Percentiles rank a stretch among this genome's conserved stretches.
phyloP scores from a whole-genome alignment of 164 flowering plant species.

The Nymphaea colorata region DNA sequence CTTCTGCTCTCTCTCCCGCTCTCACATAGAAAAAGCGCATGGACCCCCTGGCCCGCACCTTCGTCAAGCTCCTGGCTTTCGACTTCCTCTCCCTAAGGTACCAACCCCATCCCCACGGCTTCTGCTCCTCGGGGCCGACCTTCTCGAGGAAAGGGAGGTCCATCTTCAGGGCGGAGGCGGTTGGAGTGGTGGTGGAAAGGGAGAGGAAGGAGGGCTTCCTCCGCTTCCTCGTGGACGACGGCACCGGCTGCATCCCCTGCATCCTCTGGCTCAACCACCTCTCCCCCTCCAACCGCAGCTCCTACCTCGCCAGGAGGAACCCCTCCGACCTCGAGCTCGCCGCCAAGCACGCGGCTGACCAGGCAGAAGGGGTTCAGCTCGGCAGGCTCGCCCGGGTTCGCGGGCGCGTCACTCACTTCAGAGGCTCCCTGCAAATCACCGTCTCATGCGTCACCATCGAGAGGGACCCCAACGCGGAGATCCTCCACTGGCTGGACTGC shows the following conservation, averaged over 20 bases:
- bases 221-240: slow-evolving; percentile 65
- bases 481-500: slow-evolving; percentile 75
- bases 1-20: too few relatives aligned
- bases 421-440: slow-evolving; percentile 56
- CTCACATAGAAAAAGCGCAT: background rate
- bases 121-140: slow-evolving; percentile 10
- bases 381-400: slow-evolving; percentile 63
- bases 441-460: slow-evolving; percentile 52
- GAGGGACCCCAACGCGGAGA: slow-evolving; percentile 67
- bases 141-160: slow-evolving; percentile 21
- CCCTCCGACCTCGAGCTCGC: slow-evolving; percentile 41
- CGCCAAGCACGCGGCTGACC: slow-evolving; percentile 27
- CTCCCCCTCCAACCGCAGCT: slow-evolving; percentile 20
- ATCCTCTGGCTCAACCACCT: slow-evolving; percentile 79
- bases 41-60: slow-evolving; percentile 23
- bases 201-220: slow-evolving; percentile 53
- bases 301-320: slow-evolving; percentile 26
- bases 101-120: slow-evolving; percentile 12
- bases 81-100: slow-evolving; percentile 46
- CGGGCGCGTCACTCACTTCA: slow-evolving; percentile 39
- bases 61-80: slow-evolving; percentile 63
- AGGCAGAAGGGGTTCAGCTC: slow-evolving; percentile 23
- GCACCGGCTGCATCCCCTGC: slow-evolving; percentile 66
- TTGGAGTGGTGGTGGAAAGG: slow-evolving; percentile 47
- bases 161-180: slow-evolving; percentile 44